phyloP scores from a whole-genome alignment of 805 yeast species.

The Pichia kluyveri region DNA sequence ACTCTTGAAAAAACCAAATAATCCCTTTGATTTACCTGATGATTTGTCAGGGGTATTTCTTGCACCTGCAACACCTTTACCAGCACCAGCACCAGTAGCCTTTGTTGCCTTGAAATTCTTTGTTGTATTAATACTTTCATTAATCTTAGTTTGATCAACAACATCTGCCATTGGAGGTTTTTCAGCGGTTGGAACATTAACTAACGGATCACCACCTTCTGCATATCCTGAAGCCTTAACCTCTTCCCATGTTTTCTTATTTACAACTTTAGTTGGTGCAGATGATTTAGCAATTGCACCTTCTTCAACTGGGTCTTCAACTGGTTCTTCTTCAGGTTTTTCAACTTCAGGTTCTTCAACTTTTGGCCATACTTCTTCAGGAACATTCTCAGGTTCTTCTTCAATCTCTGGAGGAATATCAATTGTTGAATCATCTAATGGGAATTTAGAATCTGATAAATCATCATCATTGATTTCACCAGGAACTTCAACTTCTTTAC shows the following conservation, averaged over 20 bases:
- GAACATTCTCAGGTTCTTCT: conserved; percentile 17
- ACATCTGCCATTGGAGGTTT: conserved; percentile 28
- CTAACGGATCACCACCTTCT: conserved; percentile 28
- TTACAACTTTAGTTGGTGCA: conserved; percentile 6
- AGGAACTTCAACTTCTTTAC: conserved; percentile 20
- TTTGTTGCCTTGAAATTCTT: background rate
- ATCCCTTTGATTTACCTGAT: background rate
- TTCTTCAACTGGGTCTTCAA: conserved; percentile 24
- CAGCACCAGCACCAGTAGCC: background rate
- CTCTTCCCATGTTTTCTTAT: conserved; percentile 23
- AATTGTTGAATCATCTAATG: conserved; percentile 18
- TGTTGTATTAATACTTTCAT: conserved; percentile 7
- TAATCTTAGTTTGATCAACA: conserved; percentile 16
- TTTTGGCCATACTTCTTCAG: conserved; percentile 15
- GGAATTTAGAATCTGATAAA: conserved; percentile 21
- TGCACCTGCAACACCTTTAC: conserved; percentile 4
- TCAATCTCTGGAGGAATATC: conserved; percentile 22
- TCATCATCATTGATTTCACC: conserved; percentile 22
- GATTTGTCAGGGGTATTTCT: conserved; percentile 5
- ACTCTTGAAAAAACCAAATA: background rate
- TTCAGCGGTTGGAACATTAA: conserved; percentile 30
- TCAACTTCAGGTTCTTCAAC: conserved; percentile 9
- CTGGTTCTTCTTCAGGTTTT: conserved; percentile 24
- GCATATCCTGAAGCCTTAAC: conserved; percentile 19
- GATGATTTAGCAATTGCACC: conserved; percentile 8